Conservation (phyloP, 345 rosid species). For the Clausena lansium region DNA sequence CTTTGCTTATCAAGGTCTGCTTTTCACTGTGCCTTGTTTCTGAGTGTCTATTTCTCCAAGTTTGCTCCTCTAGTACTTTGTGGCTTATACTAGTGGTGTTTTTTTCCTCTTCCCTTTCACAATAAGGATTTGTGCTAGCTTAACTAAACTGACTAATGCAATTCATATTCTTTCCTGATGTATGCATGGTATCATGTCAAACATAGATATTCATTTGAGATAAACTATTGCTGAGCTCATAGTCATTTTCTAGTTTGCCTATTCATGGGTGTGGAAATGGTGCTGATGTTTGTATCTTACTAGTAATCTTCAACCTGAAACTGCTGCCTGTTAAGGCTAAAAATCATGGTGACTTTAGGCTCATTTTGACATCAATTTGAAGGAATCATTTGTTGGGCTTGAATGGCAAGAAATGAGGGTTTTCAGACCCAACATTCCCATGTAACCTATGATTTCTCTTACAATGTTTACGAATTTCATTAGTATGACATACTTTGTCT, state of each 20-base stretch:
- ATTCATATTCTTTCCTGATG: not conserved
- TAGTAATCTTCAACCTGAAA: no score
- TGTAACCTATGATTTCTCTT: not conserved
- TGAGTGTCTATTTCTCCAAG: not conserved
- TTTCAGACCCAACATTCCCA: not conserved
- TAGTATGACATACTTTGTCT: not conserved
- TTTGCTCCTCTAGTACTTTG: not conserved
- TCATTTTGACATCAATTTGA: constrained; percentile 14
- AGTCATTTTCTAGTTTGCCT: no score
- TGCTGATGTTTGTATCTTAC: no score
- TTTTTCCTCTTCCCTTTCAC: no score
- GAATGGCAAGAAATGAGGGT: constrained; percentile 81
- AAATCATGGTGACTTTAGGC: not conserved
- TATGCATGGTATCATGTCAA: not conserved
- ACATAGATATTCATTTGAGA: not conserved
- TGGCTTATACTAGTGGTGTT: not conserved
- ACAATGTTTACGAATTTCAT: not conserved
- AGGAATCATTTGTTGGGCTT: constrained; percentile 69
- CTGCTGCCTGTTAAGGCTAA: not conserved
- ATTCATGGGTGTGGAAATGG: no score
- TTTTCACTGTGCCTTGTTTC: not conserved
- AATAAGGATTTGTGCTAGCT: no score
- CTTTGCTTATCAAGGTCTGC: not conserved
- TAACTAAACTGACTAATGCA: not conserved
- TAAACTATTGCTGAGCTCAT: no score